Evolutionary conservation across 345 rosid genomes (phyloP).

Genomic region (Clausena lansium): DNA sequence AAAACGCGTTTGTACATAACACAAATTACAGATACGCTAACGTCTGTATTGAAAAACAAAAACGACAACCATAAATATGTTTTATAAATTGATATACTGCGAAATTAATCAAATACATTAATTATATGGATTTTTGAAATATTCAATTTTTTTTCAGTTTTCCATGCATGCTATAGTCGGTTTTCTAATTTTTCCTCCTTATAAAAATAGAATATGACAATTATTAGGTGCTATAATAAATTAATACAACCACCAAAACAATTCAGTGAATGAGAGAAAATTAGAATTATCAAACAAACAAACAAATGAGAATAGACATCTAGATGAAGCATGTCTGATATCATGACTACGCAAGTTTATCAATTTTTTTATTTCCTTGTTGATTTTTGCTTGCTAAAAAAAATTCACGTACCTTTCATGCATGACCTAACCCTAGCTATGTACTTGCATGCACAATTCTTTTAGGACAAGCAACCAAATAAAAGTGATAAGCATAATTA

Average conservation of each 20-base stretch:
- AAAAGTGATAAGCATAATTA: not conserved
- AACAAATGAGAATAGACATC: not conserved
- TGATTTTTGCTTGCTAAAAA: slow-evolving; percentile 18
- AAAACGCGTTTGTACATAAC: not conserved
- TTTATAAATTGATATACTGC: not conserved
- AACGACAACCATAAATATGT: not conserved
- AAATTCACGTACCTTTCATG: slow-evolving; percentile 22
- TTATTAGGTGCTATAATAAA: not conserved
- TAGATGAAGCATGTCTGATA: not conserved
- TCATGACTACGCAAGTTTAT: not conserved
- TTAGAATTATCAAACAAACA: not conserved
- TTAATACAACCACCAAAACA: not conserved
- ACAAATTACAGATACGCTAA: too few relatives aligned
- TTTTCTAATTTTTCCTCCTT: not conserved
- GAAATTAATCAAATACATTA: too few relatives aligned
- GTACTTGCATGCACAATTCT: not conserved
- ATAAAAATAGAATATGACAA: not conserved
- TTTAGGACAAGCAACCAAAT: not conserved
- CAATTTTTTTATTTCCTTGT: not conserved
- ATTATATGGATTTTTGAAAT: too few relatives aligned
- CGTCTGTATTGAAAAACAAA: too few relatives aligned
- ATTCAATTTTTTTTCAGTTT: not conserved
- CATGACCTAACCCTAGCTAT: slow-evolving; percentile 5
- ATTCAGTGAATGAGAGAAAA: not conserved
- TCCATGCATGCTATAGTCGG: not conserved